Conservation (phyloP, 495 filamentous ascomycete species). For the Amorphotheca resinae region DNA sequence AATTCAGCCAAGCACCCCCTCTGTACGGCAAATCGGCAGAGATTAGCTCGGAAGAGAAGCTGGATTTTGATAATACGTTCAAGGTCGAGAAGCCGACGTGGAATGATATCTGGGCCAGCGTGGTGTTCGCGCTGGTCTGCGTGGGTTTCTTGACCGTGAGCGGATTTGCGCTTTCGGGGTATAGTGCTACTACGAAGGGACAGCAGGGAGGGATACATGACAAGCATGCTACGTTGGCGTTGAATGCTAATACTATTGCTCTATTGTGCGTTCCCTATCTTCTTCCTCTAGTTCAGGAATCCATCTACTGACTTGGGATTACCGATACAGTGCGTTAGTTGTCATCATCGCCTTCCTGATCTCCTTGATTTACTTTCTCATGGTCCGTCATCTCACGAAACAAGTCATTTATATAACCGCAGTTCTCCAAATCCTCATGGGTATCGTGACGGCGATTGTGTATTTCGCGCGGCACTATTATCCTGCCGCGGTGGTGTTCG, state of each 20-base stretch:
- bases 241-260: constrained; percentile 76
- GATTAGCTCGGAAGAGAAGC: constrained; percentile 28
- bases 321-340: constrained; percentile 38
- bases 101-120: constrained; percentile 78
- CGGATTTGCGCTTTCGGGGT: constrained; percentile 64
- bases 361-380: constrained; percentile 62
- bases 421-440: constrained; percentile 54
- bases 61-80: constrained; percentile 67
- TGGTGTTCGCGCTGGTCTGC: constrained; percentile 63
- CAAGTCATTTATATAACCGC: constrained; percentile 82
- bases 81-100: constrained; percentile 70
- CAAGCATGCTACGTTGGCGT: constrained; percentile 50
- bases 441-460: constrained; percentile 55
- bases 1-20: too few species aligned
- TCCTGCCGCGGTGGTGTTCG: constrained; percentile 74
- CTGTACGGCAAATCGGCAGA: not conserved
- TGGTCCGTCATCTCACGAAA: constrained; percentile 73
- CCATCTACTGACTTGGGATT: not conserved
- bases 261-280: constrained; percentile 52
- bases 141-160: constrained; percentile 68
- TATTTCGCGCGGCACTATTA: constrained; percentile 57
- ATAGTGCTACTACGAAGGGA: constrained; percentile 52
- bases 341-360: constrained; percentile 58
- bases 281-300: too few species aligned
- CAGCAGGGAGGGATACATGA: too few species aligned